Base-by-base conservation (phyloP, 768 basidiomycete species). In the Russula ochroleuca region DNA sequence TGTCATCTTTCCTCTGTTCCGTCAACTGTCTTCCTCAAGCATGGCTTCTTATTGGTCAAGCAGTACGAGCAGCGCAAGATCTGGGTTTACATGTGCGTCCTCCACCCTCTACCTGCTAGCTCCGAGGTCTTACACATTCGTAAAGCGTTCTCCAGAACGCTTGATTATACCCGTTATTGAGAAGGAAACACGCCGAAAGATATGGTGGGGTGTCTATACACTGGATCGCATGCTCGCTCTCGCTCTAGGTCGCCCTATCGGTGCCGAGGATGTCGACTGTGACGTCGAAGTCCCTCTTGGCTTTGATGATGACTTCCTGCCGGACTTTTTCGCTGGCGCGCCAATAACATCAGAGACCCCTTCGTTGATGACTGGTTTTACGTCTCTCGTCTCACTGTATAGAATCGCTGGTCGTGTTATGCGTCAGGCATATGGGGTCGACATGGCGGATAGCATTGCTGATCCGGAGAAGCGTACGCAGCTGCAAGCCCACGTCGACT, bases 201-300 rank as follows among this genome's bases (percentile, higher is more conserved):
- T 94, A 56, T 95, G 94, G 94, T 95, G 94, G 92, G 86, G 89
- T 48, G 90, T 94, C 31, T 96, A 96, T 70, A 86, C 86, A 28
- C 78, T 96, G 55, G 94, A 91, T 73, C 86, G 92, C 55, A 94
- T 94, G 90, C 86, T 96, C 21, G 94, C 94, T 25, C 84, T 95
- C 57, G 87, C 92, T 15, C 80, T 96, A 15, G 94, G 94, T 52
- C 83, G 94, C 11, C 94, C 94, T 3, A 82, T 95, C 60, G 94
- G 92, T 31, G 80, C 93, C 66, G 91, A 94, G 69, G 94, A 96
- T 74, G 79, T 85, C 13, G 94, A 96, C 73, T 94, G 93, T 70
- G 94, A 96, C 71, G 89, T 91, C 37, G 92, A 94, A 72, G 77
- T 87, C 57, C 94, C 94, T 5, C 81, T 87, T 41, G 86, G 89